Base-by-base conservation (phyloP, 768 basidiomycete species). In the Russula dissimulans region DNA sequence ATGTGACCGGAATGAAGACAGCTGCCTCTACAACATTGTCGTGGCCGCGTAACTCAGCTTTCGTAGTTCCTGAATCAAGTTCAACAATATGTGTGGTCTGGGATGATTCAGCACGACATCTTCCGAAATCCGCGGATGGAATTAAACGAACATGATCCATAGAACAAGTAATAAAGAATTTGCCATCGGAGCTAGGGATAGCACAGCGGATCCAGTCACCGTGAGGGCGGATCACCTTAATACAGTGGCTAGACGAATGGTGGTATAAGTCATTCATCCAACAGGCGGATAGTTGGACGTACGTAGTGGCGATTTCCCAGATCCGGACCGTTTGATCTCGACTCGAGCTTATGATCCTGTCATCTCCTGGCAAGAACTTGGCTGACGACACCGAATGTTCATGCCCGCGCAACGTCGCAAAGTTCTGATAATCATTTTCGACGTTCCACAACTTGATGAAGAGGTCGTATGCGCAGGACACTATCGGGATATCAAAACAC, bases 391-490 rank as follows among this genome's bases (percentile, higher is more conserved):
- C 78, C 12, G 78, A 75, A 67, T 84, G 82, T 60, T 84, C 82
- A 63, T 84, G 82, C 2, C 81, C 82, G 60, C 75, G 75, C n/a
- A 82, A 67, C 5, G 81, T 82, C 66, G 77, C 77, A 45, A 72
- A 72, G 65, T 81, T 81, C 67, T 77, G 79, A 69, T 80, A 84
- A 48, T 82, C 81, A 66, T 83, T 78, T 48, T 73, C 69, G 6
- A 77, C 75, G 66, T 82, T 78, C 82, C 82, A 84, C 17, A 84
- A 61, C 68, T 82, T 82, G 64, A 84, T 74, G 52, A 80, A 79
- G 29, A 83, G 70, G 64, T 83, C 82, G 22, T 78, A 76, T 1
- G 82, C 82, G 64, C 78, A 80, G 0, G 81, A 79, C n/a, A 82
- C 82, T 82, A 14, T n/a, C 17, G 10, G 22, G 17, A 41, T 3